phyloP scores from a whole-genome alignment of 345 rosid species.

The Rhodamnia argentea region DNA sequence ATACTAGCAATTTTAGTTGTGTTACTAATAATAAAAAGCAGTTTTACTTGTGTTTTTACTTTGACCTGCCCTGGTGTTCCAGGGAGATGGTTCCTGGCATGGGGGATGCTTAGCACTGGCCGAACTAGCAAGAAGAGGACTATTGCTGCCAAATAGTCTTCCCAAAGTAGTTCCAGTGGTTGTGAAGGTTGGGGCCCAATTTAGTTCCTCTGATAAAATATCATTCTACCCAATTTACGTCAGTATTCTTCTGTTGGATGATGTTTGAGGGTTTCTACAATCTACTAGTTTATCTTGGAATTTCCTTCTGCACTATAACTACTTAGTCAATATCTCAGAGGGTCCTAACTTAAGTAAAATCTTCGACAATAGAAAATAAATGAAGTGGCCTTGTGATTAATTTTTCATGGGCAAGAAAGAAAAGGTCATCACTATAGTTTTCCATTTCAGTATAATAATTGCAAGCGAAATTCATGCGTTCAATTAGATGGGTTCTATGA shows the following conservation, averaged over 20 bases:
- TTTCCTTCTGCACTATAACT: background rate
- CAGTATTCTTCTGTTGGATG: background rate
- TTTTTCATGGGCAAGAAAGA: background rate
- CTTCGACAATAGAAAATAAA: background rate
- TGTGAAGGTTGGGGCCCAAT: conserved; percentile 49
- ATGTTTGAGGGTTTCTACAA: background rate
- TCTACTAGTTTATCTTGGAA: background rate
- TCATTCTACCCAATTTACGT: background rate
- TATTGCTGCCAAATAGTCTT: conserved; percentile 83
- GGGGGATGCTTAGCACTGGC: conserved; percentile 98
- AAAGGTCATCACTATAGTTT: background rate
- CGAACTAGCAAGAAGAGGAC: conserved; percentile 90
- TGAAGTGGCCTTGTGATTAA: background rate
- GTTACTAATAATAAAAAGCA: background rate
- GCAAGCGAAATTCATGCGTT: background rate
- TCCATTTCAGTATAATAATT: background rate
- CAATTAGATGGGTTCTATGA: background rate
- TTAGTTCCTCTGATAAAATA: background rate
- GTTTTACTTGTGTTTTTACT: background rate
- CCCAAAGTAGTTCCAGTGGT: conserved; percentile 79
- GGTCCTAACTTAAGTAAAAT: background rate
- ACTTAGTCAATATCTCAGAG: background rate
- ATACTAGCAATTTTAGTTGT: background rate
- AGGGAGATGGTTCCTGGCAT: conserved; percentile 99
- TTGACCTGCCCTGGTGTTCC: background rate